Conservation (phyloP, 495 filamentous ascomycete species). For the Penicillium fimorum region DNA sequence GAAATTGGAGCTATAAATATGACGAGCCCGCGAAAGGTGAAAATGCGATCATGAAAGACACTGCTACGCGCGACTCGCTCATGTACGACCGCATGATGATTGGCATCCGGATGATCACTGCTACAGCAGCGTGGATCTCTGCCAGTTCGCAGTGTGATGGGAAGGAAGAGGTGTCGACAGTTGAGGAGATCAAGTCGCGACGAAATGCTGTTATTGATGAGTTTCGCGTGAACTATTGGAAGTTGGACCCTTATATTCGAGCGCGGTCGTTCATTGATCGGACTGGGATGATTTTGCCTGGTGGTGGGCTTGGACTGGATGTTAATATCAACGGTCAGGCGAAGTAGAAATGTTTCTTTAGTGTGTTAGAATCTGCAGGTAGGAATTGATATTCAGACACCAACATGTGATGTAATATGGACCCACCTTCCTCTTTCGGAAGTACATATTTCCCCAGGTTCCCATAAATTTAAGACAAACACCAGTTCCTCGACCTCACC, state of each 20-base stretch:
- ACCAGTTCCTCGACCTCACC: background rate
- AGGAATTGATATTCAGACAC: background rate
- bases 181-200: slow-evolving; percentile 47
- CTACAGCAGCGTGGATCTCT: slow-evolving; percentile 66
- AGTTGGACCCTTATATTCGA: slow-evolving; percentile 60
- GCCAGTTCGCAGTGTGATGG: slow-evolving; percentile 11
- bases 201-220: slow-evolving; percentile 49
- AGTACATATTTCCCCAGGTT: too few relatives aligned
- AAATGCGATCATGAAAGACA: slow-evolving; percentile 65
- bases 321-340: background rate
- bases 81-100: slow-evolving; percentile 53
- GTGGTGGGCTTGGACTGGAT: slow-evolving; percentile 33
- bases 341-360: background rate
- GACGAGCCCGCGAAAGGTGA: slow-evolving; percentile 69
- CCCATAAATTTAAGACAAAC: too few relatives aligned
- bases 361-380: background rate
- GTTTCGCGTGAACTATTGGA: slow-evolving; percentile 66
- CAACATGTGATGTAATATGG: background rate
- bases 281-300: slow-evolving; percentile 54
- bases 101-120: slow-evolving; percentile 62
- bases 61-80: slow-evolving; percentile 53
- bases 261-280: slow-evolving; percentile 64
- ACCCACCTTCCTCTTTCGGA: background rate
- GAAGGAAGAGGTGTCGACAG: slow-evolving; percentile 26
- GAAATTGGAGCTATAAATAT: slow-evolving; percentile 80